These are phyloP conservation scores for Saccharata proteae DNA, from an alignment of 2,329 filamentous ascomycete species.

Conservation along the genomic window DNA sequence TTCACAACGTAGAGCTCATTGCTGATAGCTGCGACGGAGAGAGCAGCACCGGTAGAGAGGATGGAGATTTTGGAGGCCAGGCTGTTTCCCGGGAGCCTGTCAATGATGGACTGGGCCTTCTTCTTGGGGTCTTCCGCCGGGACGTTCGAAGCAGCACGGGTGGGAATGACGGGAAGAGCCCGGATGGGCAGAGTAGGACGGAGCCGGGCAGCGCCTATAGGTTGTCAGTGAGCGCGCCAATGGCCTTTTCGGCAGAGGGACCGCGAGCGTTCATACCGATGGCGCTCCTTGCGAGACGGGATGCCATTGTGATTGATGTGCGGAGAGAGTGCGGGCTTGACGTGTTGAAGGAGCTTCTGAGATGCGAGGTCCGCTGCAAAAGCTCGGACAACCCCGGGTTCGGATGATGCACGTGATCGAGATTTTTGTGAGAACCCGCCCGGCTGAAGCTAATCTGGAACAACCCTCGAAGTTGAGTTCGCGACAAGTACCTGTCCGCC, in stretches of 20 bases:
- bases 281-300: conserved; percentile 90
- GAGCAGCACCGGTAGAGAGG: conserved; percentile 80
- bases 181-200: conserved; percentile 63
- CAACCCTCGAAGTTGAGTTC: too few relatives aligned
- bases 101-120: conserved; percentile 92
- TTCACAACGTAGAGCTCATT: conserved; percentile 99
- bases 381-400: too few relatives aligned
- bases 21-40: conserved; percentile 90
- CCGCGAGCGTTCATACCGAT: conserved; percentile 56
- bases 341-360: conserved; percentile 18
- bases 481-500: too few relatives aligned
- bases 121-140: conserved; percentile 84
- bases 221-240: conserved; percentile 26
- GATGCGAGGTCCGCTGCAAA: too few relatives aligned
- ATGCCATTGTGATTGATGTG: conserved; percentile 70
- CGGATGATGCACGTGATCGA: too few relatives aligned
- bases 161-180: conserved; percentile 61
- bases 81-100: conserved; percentile 83
- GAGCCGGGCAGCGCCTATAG: conserved; percentile 74
- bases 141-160: conserved; percentile 63
- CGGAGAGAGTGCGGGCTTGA: conserved; percentile 23
- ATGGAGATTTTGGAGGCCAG: conserved; percentile 94
- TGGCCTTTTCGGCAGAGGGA: conserved; percentile 21
- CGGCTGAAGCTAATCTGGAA: too few relatives aligned
- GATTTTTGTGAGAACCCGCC: too few relatives aligned